Conservation (phyloP, 2,329 filamentous ascomycete species). For the Rutstroemia sp. region DNA sequence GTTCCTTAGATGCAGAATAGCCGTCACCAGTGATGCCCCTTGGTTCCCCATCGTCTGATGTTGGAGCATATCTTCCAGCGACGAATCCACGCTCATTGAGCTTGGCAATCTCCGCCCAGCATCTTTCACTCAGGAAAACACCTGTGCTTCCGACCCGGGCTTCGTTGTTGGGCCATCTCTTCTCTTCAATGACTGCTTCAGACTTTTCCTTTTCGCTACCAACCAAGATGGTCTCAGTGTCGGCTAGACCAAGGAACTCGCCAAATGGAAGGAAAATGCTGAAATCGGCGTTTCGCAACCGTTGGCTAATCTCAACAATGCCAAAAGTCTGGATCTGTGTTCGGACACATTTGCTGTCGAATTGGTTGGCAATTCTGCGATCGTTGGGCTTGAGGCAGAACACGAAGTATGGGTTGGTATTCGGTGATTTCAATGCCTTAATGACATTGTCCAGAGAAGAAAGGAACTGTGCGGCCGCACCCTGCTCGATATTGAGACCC, state of each 20-base stretch:
- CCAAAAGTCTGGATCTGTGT: slow-evolving; percentile 92
- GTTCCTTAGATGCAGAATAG: slow-evolving; percentile 58
- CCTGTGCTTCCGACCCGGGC: slow-evolving; percentile 86
- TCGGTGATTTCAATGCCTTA: slow-evolving; percentile 72
- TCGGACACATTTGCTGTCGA: slow-evolving; percentile 96
- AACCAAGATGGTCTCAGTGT: slow-evolving; percentile 76
- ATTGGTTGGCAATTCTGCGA: slow-evolving; percentile 93
- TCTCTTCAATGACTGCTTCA: slow-evolving; percentile 85
- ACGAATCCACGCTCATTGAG: slow-evolving; percentile 56
- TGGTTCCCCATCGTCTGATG: slow-evolving; percentile 55
- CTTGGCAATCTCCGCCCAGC: slow-evolving; percentile 86
- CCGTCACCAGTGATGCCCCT: slow-evolving; percentile 49
- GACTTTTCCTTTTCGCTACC: slow-evolving; percentile 90
- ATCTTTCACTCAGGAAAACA: slow-evolving; percentile 90
- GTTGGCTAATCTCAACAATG: slow-evolving; percentile 93
- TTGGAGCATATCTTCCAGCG: slow-evolving; percentile 43
- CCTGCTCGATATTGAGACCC: slow-evolving; percentile 56
- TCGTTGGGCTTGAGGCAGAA: slow-evolving; percentile 98
- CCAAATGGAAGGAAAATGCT: slow-evolving; percentile 92
- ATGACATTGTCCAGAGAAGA: slow-evolving; percentile 84
- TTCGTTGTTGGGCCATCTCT: slow-evolving; percentile 87
- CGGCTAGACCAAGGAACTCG: slow-evolving; percentile 85
- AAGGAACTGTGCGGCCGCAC: slow-evolving; percentile 87
- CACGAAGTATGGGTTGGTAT: slow-evolving; percentile 90
- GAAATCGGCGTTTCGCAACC: slow-evolving; percentile 88